A percentile compares a stretch with the other conserved stretches of the same genome.
phyloP scores from a whole-genome alignment of 2,329 filamentous ascomycete species.

The Chrysoporthe austroafricana region DNA sequence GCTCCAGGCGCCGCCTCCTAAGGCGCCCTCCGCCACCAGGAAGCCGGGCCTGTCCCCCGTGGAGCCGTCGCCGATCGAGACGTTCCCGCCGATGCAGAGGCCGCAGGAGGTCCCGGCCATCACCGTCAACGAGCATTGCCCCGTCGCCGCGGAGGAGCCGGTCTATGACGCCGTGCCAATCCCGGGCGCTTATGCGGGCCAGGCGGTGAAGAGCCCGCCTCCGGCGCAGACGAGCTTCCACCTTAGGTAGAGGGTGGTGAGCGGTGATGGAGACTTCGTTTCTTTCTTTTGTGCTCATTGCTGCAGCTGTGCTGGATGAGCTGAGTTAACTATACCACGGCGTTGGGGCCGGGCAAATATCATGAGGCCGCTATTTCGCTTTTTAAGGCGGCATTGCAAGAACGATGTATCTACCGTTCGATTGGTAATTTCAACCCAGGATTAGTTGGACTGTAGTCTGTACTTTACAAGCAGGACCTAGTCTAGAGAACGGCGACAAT shows the following conservation, averaged over 20 bases:
- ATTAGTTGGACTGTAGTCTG: background rate
- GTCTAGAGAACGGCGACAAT: constrained; percentile 17
- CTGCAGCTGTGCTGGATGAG: constrained; percentile 23
- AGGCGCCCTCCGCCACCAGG: constrained; percentile 72
- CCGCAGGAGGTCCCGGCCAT: constrained; percentile 43
- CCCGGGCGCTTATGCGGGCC: constrained; percentile 76
- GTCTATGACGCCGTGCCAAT: constrained; percentile 87
- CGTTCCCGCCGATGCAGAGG: constrained; percentile 30
- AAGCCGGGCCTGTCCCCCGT: constrained; percentile 66
- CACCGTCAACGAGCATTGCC: constrained; percentile 61
- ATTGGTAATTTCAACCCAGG: constrained; percentile 18
- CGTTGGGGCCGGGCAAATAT: constrained; percentile 18
- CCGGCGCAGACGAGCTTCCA: constrained; percentile 50
- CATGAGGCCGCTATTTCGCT: constrained; percentile 1
- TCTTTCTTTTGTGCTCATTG: constrained; percentile 24
- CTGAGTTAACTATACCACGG: constrained; percentile 26
- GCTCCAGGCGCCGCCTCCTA: constrained; percentile 81
- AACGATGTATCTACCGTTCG: constrained; percentile 18
- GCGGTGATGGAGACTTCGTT: constrained; percentile 24
- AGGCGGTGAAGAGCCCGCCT: constrained; percentile 56
- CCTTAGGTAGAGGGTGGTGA: constrained; percentile 29
- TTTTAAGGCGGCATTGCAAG: constrained; percentile 9
- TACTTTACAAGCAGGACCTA: constrained; percentile 9
- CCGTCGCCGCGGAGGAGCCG: constrained; percentile 76
- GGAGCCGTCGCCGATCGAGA: constrained; percentile 36